Percentiles rank a stretch among this genome's conserved stretches.
Evolutionary conservation across 306 rosid species (phyloP).

Genomic region (Echinosophora koreensis): DNA sequence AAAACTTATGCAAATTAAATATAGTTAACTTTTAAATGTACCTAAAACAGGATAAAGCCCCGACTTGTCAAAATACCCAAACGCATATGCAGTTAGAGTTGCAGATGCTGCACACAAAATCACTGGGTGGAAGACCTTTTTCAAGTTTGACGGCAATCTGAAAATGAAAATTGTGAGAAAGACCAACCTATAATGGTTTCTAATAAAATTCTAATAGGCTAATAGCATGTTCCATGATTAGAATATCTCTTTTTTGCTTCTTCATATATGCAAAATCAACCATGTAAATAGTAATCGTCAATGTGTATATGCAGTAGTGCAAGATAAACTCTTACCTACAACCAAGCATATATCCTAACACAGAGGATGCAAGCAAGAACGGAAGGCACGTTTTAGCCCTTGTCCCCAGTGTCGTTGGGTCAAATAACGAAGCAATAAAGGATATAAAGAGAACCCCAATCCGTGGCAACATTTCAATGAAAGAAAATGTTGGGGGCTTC

Average conservation of each 20-base stretch:
- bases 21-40: slow-evolving; percentile 41
- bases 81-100: slow-evolving; percentile 69
- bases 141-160: slow-evolving; percentile 76
- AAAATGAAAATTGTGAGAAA: slow-evolving; percentile 40
- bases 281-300: background rate
- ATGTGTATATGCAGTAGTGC: slow-evolving; percentile 15
- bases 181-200: slow-evolving; percentile 1
- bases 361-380: slow-evolving; percentile 83
- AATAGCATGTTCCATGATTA: background rate
- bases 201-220: background rate
- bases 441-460: slow-evolving; percentile 39
- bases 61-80: slow-evolving; percentile 65
- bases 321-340: slow-evolving; percentile 61
- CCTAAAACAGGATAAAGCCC: slow-evolving; percentile 84
- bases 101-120: slow-evolving; percentile 74
- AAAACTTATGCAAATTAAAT: slow-evolving; percentile 11
- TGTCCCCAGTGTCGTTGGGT: slow-evolving; percentile 78
- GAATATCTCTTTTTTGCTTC: background rate
- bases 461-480: too few species aligned
- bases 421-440: slow-evolving; percentile 61
- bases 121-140: slow-evolving; percentile 78
- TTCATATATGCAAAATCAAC: background rate
- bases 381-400: slow-evolving; percentile 81
- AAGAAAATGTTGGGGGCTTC: too few species aligned
- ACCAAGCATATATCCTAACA: slow-evolving; percentile 82